Evolutionary conservation across 2,329 filamentous ascomycete genomes (phyloP).

Genomic region (Penicillium palitans): DNA sequence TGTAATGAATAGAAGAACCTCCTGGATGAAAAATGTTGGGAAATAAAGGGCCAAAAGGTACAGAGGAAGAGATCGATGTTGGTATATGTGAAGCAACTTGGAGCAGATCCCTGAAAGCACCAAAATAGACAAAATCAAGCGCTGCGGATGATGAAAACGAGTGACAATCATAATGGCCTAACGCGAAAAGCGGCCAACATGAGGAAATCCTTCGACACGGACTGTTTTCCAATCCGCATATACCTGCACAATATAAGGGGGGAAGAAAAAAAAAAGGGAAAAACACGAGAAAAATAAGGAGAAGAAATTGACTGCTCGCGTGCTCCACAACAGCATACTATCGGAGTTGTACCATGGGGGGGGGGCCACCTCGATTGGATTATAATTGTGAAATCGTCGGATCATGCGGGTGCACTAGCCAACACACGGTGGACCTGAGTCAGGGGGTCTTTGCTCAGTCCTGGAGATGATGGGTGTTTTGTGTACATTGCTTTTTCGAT

Average conservation of each 20-base stretch:
- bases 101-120: conserved; percentile 29
- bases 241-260: conserved; percentile 1
- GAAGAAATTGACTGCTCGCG: conserved; percentile 6
- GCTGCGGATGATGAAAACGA: conserved; percentile 27
- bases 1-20: conserved; percentile 24
- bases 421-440: conserved; percentile 6
- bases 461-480: neutral
- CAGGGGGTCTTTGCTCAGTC: neutral
- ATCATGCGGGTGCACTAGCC: conserved; percentile 7
- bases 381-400: conserved; percentile 2
- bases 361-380: neutral
- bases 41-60: conserved; percentile 30
- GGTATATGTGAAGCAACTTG: conserved; percentile 32
- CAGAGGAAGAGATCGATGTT: conserved; percentile 26
- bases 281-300: neutral
- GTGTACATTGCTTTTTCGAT: neutral
- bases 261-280: neutral
- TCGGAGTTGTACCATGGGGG: conserved; percentile 5
- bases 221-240: conserved; percentile 4
- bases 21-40: conserved; percentile 33
- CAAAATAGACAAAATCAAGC: conserved; percentile 30
- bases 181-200: conserved; percentile 1
- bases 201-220: neutral
- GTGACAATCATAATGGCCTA: conserved; percentile 23
- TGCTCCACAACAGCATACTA: conserved; percentile 10